Percentiles rank a stretch among this genome's conserved stretches.
Evolutionary conservation across 2,329 filamentous ascomycete genomes (phyloP).

Genomic region (Fusarium floridanum): DNA sequence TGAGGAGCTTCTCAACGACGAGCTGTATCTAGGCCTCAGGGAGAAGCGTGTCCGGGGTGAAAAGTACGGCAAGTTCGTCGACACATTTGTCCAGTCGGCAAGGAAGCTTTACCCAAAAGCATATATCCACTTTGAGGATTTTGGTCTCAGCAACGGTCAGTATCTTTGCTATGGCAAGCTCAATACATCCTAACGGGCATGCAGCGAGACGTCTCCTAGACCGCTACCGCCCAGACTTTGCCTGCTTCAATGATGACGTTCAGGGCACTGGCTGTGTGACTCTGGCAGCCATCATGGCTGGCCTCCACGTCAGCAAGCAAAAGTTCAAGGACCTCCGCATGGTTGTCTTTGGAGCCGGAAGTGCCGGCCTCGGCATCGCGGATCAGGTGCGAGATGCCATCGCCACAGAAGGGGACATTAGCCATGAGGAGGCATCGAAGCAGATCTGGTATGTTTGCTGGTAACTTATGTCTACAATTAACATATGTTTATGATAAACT

Average conservation of each 20-base stretch:
- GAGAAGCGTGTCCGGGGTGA: constrained; percentile 76
- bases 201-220: constrained; percentile 80
- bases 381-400: constrained; percentile 88
- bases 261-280: constrained; percentile 92
- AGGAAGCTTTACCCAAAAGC: constrained; percentile 80
- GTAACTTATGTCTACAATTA: no score
- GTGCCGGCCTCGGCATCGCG: constrained; percentile 86
- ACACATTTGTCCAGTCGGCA: constrained; percentile 77
- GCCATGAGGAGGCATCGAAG: constrained; percentile 78
- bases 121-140: constrained; percentile 92
- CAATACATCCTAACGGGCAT: background rate
- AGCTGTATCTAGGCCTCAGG: constrained; percentile 82
- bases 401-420: constrained; percentile 73
- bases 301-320: constrained; percentile 75
- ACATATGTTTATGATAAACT: no score
- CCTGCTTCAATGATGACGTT: constrained; percentile 93
- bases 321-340: constrained; percentile 77
- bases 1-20: constrained; percentile 77
- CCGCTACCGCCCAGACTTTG: constrained; percentile 77
- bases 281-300: constrained; percentile 84
- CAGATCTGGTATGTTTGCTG: constrained; percentile 76
- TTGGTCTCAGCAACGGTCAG: constrained; percentile 78
- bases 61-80: constrained; percentile 82
- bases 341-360: constrained; percentile 84
- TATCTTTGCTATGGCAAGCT: background rate